A percentile compares a stretch with the other conserved stretches of the same genome.
Conservation (phyloP, 352 stramenopile species). For the Globisporangium emineosum region DNA sequence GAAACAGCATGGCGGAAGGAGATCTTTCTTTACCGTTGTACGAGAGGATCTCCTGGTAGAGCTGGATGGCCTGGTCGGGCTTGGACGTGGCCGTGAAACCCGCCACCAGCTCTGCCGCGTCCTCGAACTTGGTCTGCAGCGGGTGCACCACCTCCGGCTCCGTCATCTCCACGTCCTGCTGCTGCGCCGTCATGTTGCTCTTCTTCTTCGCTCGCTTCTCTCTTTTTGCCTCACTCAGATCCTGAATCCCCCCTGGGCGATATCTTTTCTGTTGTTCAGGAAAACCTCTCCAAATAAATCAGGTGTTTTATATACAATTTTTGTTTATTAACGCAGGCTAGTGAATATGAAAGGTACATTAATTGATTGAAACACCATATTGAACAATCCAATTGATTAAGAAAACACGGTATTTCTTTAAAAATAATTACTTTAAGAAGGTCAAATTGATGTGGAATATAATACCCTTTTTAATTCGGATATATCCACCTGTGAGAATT, state of each 20-base stretch:
- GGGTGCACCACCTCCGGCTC: conserved; percentile 63
- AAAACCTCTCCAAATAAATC: not conserved
- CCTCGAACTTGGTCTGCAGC: conserved; percentile 74
- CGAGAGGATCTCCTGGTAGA: conserved; percentile 68
- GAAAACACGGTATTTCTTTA: too few species aligned
- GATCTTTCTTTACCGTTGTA: conserved; percentile 38
- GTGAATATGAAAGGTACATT: not conserved
- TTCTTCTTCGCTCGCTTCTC: not conserved
- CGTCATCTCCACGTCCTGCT: conserved; percentile 72
- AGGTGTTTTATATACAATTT: too few species aligned
- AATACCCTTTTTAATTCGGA: not conserved
- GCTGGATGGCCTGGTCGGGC: conserved; percentile 48
- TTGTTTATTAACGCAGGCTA: not conserved
- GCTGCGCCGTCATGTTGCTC: conserved; percentile 16
- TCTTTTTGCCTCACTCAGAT: not conserved
- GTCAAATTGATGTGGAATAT: not conserved
- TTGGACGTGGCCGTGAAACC: conserved; percentile 29
- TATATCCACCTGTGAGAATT: too few species aligned
- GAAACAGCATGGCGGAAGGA: not conserved
- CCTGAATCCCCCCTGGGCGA: conserved; percentile 9
- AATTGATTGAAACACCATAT: too few species aligned
- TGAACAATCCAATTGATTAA: too few species aligned
- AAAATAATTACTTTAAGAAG: too few species aligned
- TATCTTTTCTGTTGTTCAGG: conserved; percentile 11
- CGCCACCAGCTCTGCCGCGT: conserved; percentile 55